A percentile compares a stretch with the other conserved stretches of the same genome.
phyloP scores from a whole-genome alignment of 2,329 filamentous ascomycete species.

The Colletotrichum falcatum region DNA sequence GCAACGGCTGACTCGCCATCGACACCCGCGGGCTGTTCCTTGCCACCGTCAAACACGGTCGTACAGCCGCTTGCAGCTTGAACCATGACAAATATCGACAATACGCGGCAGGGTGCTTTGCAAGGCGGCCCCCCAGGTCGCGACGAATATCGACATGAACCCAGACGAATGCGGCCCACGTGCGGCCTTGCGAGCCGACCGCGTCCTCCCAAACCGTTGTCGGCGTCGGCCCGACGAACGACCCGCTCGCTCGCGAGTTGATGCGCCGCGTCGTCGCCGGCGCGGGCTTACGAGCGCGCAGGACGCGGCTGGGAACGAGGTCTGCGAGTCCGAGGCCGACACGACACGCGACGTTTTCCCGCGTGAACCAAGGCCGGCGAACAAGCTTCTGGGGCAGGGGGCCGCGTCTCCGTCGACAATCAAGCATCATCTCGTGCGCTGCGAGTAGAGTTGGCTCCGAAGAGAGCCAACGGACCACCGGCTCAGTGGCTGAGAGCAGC shows the following conservation, averaged over 20 bases:
- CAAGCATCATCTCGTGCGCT: neutral
- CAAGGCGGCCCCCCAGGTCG: too few species aligned
- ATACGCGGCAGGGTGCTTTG: too few species aligned
- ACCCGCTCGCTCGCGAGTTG: neutral
- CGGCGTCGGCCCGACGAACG: neutral
- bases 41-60: neutral
- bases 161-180: neutral
- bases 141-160: too few species aligned
- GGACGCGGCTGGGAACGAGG: too few species aligned
- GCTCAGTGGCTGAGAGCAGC: too few species aligned
- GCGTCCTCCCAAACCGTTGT: neutral
- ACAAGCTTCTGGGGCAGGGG: neutral
- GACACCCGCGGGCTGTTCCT: too few species aligned
- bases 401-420: neutral
- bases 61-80: neutral
- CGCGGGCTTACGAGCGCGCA: neutral
- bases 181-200: neutral
- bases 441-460: neutral
- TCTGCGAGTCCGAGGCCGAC: neutral
- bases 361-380: neutral
- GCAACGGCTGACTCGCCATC: too few species aligned
- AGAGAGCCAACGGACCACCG: neutral
- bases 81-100: too few species aligned
- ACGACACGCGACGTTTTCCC: neutral
- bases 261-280: too few species aligned